phyloP scores from a whole-genome alignment of 768 basidiomycete species.

The Hygrocybe coccinea region DNA sequence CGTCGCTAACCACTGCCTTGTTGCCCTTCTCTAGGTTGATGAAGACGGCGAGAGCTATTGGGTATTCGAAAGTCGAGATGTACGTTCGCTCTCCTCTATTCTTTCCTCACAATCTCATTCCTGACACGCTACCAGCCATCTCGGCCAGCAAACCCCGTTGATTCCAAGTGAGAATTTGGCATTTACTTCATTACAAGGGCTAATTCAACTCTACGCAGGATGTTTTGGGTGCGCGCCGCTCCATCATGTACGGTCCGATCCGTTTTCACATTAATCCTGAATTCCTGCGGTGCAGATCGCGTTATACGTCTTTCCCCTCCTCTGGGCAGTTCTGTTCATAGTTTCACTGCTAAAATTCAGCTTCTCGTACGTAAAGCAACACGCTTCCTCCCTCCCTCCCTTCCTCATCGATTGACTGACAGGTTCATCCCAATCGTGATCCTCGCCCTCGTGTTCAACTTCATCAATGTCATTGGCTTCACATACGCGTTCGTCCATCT shows the following conservation, averaged over 20 bases:
- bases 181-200: background rate
- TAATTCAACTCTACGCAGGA: constrained; percentile 43
- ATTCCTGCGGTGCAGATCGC: constrained; percentile 54
- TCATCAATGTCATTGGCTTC: constrained; percentile 94
- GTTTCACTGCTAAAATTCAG: constrained; percentile 87
- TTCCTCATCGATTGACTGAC: constrained; percentile 2
- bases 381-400: background rate
- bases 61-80: constrained; percentile 98
- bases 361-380: constrained; percentile 58
- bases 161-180: constrained; percentile 61
- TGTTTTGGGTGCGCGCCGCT: constrained; percentile 75
- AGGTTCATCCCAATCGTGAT: constrained; percentile 94
- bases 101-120: background rate
- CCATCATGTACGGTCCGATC: background rate
- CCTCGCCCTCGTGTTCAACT: constrained; percentile 92
- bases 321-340: constrained; percentile 84
- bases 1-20: constrained; percentile 1
- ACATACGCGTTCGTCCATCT: constrained; percentile 77
- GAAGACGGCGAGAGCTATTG: constrained; percentile 94
- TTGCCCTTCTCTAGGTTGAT: constrained; percentile 74
- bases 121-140: constrained; percentile 74
- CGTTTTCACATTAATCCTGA: constrained; percentile 42
- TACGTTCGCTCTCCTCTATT: constrained; percentile 36
- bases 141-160: constrained; percentile 80
- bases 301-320: constrained; percentile 80